Conservation (phyloP, 2,329 filamentous ascomycete genomes). For the Neofusicoccum parvum region DNA sequence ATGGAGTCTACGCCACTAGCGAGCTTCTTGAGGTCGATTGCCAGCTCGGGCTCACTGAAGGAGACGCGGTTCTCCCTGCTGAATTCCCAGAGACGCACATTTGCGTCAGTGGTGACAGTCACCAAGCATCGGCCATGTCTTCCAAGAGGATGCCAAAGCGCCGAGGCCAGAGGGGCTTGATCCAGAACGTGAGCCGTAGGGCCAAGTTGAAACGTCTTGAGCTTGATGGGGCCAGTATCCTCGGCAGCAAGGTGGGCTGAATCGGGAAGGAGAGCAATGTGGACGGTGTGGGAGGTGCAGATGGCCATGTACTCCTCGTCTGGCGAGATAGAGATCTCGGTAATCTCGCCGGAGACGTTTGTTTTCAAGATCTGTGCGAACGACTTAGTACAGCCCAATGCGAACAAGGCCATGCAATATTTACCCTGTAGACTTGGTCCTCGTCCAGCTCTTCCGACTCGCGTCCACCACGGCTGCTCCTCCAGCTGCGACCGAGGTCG, state of each 20-base stretch:
- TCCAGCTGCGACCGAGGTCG: conserved; percentile 9
- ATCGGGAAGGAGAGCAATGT: conserved; percentile 84
- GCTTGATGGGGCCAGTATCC: conserved; percentile 70
- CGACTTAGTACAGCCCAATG: background rate
- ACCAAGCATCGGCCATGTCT: conserved; percentile 80
- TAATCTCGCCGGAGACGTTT: conserved; percentile 78
- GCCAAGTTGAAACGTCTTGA: conserved; percentile 88
- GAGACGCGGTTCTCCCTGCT: conserved; percentile 82
- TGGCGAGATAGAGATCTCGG: conserved; percentile 82
- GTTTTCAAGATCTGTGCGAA: conserved; percentile 69
- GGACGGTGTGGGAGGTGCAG: conserved; percentile 82
- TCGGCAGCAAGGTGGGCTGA: conserved; percentile 71
- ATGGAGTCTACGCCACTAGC: conserved; percentile 80
- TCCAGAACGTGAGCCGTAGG: conserved; percentile 90
- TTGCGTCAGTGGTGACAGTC: conserved; percentile 84
- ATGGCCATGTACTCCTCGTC: conserved; percentile 81
- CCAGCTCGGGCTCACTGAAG: conserved; percentile 79
- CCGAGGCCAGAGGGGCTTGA: conserved; percentile 76
- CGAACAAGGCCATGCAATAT: background rate
- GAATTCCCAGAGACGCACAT: conserved; percentile 88
- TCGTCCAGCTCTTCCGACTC: conserved; percentile 11
- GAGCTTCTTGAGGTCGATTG: conserved; percentile 86
- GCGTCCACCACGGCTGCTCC: conserved; percentile 1
- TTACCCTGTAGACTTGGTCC: conserved; percentile 22
- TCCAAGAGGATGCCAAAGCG: conserved; percentile 90